Conservation (phyloP, 352 stramenopile species). For the Globisporangium takayamanum region DNA sequence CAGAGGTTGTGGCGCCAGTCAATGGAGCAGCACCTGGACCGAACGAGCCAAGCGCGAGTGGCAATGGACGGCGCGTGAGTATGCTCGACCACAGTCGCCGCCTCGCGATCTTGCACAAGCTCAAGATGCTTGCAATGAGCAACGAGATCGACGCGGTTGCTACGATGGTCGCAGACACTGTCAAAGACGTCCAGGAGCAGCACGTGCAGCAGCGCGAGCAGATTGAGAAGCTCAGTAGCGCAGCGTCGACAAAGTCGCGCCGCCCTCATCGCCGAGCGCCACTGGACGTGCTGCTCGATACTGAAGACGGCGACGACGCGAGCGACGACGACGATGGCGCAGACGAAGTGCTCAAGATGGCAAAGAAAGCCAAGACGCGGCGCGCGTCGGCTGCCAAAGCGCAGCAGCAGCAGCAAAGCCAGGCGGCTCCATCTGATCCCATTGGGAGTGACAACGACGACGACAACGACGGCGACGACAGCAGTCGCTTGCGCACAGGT, state of each 20-base stretch:
- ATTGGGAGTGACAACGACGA: constrained; percentile 11
- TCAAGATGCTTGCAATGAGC: constrained; percentile 12
- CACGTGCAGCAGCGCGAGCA: constrained; percentile 18
- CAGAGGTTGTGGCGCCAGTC: constrained; percentile 1
- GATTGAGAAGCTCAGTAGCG: constrained; percentile 6
- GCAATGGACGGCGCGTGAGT: constrained; percentile 7
- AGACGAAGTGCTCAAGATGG: constrained; percentile 30
- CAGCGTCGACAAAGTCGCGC: not conserved
- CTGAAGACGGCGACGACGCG: constrained; percentile 10
- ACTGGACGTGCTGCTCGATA: constrained; percentile 1
- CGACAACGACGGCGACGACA: constrained; percentile 5
- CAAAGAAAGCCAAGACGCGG: constrained; percentile 38
- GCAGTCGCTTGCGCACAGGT: not conserved
- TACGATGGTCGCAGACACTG: constrained; percentile 16
- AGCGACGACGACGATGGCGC: constrained; percentile 12
- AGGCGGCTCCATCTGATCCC: constrained; percentile 5
- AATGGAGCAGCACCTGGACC: not conserved
- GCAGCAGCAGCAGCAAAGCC: constrained; percentile 3
- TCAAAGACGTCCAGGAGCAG: constrained; percentile 21
- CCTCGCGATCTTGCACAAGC: constrained; percentile 14
- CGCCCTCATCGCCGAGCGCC: not conserved
- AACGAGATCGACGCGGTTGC: constrained; percentile 16
- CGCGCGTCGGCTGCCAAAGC: constrained; percentile 25
- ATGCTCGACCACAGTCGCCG: constrained; percentile 12
- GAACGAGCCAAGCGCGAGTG: constrained; percentile 1